Evolutionary conservation across 2,329 filamentous ascomycete species (phyloP).

Genomic region (Hymenoscyphus linearis): DNA sequence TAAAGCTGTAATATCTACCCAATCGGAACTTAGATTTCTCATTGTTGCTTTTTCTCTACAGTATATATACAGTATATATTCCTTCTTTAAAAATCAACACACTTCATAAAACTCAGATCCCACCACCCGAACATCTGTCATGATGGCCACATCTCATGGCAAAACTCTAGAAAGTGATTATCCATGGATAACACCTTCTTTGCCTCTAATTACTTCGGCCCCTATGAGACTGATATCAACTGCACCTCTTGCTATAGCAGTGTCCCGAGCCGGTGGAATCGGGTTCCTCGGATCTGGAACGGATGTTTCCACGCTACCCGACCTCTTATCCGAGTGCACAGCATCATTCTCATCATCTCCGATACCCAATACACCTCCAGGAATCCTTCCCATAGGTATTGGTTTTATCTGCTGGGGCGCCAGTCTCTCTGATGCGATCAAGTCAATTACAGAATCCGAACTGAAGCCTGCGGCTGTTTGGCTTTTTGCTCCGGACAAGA

Average conservation of each 20-base stretch:
- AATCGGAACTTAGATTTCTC: neutral
- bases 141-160: neutral
- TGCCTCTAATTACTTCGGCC: conserved; percentile 31
- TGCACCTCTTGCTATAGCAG: conserved; percentile 57
- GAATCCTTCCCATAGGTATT: conserved; percentile 38
- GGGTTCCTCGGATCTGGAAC: conserved; percentile 37
- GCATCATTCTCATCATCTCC: conserved; percentile 7
- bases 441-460: neutral
- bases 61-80: neutral
- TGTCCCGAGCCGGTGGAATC: conserved; percentile 48
- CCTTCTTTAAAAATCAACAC: neutral
- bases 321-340: conserved; percentile 26
- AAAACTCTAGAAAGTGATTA: neutral
- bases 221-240: conserved; percentile 49
- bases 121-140: neutral
- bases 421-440: neutral
- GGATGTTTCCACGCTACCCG: conserved; percentile 32
- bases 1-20: neutral
- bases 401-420: conserved; percentile 33
- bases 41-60: neutral
- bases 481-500: neutral
- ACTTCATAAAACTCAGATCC: neutral
- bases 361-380: conserved; percentile 4
- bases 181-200: neutral
- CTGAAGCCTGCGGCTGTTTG: conserved; percentile 5